Percentiles rank a stretch among this genome's conserved stretches.
Evolutionary conservation across 768 basidiomycete genomes (phyloP).

Genomic region (Mycena capillaripes): DNA sequence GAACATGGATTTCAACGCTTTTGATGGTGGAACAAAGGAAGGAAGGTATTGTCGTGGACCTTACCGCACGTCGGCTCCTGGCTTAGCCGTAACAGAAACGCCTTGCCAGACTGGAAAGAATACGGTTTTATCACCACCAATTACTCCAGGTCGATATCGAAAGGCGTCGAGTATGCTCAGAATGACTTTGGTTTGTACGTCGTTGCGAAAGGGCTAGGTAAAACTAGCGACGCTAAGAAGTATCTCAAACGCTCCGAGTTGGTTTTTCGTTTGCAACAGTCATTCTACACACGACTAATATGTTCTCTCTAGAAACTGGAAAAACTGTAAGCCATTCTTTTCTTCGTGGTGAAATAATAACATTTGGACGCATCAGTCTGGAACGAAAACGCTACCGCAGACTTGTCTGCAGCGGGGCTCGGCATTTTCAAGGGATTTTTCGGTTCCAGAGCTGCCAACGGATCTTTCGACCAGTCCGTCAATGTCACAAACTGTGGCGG

Average conservation of each 20-base stretch:
- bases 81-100: constrained; percentile 11
- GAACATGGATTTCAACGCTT: constrained; percentile 17
- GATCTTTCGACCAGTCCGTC: constrained; percentile 12
- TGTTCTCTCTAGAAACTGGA: neutral
- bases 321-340: neutral
- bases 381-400: constrained; percentile 10
- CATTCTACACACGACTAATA: neutral
- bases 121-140: constrained; percentile 15
- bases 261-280: neutral
- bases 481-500: constrained; percentile 12
- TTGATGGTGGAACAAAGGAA: constrained; percentile 8
- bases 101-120: constrained; percentile 13
- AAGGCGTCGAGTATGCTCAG: constrained; percentile 17
- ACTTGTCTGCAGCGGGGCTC: neutral
- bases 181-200: constrained; percentile 15
- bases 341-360: neutral
- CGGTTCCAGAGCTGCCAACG: constrained; percentile 12
- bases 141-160: constrained; percentile 18
- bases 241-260: constrained; percentile 7
- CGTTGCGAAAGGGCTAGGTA: constrained; percentile 9
- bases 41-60: neutral
- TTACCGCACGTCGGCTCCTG: too few species aligned
- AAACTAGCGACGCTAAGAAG: constrained; percentile 1
- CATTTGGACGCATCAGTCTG: neutral
- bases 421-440: constrained; percentile 5